Evolutionary conservation across 495 filamentous ascomycete species (phyloP).

Genomic region (Daldinia grandis): DNA sequence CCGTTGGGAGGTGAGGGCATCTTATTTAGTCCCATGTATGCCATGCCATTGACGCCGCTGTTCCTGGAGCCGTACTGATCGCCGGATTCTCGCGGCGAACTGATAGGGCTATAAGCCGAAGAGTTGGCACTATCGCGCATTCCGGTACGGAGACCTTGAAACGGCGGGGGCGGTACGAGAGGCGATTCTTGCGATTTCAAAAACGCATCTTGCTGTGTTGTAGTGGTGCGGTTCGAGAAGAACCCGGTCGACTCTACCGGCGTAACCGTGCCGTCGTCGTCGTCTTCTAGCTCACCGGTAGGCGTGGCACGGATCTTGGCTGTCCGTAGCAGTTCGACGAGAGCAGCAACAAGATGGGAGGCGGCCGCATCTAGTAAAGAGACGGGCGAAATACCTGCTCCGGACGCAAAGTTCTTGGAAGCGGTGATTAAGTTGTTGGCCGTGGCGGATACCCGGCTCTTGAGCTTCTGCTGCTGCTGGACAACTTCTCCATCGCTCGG

Average conservation of each 20-base stretch:
- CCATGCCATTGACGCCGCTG: constrained; percentile 44
- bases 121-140: constrained; percentile 58
- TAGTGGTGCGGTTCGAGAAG: constrained; percentile 57
- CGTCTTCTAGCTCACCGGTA: constrained; percentile 76
- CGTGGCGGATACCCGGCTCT: constrained; percentile 81
- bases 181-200: constrained; percentile 38
- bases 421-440: constrained; percentile 96
- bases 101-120: constrained; percentile 63
- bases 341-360: constrained; percentile 84
- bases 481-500: constrained; percentile 55
- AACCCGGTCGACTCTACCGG: constrained; percentile 62
- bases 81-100: constrained; percentile 61
- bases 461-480: constrained; percentile 72
- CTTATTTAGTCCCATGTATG: constrained; percentile 47
- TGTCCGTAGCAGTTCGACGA: constrained; percentile 82
- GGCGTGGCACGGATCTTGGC: constrained; percentile 85
- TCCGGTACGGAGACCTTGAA: constrained; percentile 55
- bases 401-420: constrained; percentile 84
- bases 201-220: constrained; percentile 48
- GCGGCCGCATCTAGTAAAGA: constrained; percentile 93
- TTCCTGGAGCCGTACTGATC: constrained; percentile 46
- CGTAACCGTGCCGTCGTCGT: constrained; percentile 68
- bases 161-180: constrained; percentile 56
- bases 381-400: constrained; percentile 89
- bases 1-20: constrained; percentile 47